Evolutionary conservation across 495 filamentous ascomycete species (phyloP).

Genomic region (Recurvomyces mirabilis): DNA sequence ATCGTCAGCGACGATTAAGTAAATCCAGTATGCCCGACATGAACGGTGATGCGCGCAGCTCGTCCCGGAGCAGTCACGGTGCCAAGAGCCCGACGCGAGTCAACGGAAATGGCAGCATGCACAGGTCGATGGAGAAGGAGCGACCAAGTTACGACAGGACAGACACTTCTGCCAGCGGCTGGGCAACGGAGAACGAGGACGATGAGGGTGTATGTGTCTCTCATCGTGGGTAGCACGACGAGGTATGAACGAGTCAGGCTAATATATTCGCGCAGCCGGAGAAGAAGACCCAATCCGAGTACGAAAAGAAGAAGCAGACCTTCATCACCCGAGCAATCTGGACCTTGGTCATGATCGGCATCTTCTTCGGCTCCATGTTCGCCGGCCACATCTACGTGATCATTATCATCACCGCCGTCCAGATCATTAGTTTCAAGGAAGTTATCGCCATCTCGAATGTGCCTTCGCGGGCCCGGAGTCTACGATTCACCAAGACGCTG

Average conservation of each 20-base stretch:
- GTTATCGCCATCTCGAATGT: constrained; percentile 97
- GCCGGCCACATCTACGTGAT: constrained; percentile 96
- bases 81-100: constrained; percentile 16
- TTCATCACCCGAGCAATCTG: constrained; percentile 97
- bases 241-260: not conserved
- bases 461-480: constrained; percentile 76
- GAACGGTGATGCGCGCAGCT: constrained; percentile 28
- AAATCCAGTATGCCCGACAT: constrained; percentile 56
- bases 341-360: constrained; percentile 93
- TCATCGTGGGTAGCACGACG: no score
- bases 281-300: constrained; percentile 48
- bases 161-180: constrained; percentile 18
- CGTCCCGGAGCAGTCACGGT: constrained; percentile 35
- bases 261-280: constrained; percentile 1
- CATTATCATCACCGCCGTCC: constrained; percentile 77
- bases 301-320: constrained; percentile 96
- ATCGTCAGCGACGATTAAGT: constrained; percentile 48
- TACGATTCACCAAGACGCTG: constrained; percentile 86
- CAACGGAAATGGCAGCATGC: constrained; percentile 27
- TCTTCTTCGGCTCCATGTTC: constrained; percentile 84
- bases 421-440: constrained; percentile 98
- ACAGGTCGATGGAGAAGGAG: constrained; percentile 6
- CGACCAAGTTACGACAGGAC: constrained; percentile 11
- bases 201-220: no score
- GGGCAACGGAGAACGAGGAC: constrained; percentile 41